Percentiles rank a stretch among this genome's conserved stretches.
phyloP scores from a whole-genome alignment of 176 grass and related monocot species.

The Eragrostis nindensis region DNA sequence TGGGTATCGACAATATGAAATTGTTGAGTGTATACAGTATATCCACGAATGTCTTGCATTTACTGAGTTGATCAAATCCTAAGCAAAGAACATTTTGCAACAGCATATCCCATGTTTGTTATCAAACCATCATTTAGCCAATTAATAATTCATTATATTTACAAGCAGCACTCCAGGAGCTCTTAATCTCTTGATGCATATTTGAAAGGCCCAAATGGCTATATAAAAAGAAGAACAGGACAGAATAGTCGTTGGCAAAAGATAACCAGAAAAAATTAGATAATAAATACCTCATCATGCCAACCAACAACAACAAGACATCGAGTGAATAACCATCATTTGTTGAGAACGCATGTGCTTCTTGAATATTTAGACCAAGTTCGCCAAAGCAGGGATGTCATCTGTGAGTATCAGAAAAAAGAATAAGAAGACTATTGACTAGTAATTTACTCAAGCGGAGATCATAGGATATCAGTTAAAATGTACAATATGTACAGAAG shows the following conservation, averaged over 20 bases:
- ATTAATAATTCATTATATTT: not conserved
- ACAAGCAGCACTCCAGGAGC: not conserved
- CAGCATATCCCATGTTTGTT: not conserved
- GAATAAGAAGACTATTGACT: not conserved
- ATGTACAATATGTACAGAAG: not conserved
- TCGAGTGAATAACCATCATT: constrained; percentile 97
- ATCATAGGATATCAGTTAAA: constrained; percentile 23
- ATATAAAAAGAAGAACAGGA: constrained; percentile 16
- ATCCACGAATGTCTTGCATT: not conserved
- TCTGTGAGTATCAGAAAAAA: constrained; percentile 53
- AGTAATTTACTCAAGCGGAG: constrained; percentile 8
- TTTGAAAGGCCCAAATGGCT: constrained; percentile 15
- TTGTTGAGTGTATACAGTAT: not conserved
- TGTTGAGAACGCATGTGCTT: constrained; percentile 99
- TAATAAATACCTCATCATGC: constrained; percentile 76
- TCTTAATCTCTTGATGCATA: not conserved
- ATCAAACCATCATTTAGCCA: not conserved
- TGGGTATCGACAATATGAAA: no score
- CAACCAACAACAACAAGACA: constrained; percentile 98
- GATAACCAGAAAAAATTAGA: constrained; percentile 9
- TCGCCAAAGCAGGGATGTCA: constrained; percentile 90
- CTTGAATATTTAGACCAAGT: constrained; percentile 98
- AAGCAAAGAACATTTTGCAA: not conserved
- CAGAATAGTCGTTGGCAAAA: not conserved
- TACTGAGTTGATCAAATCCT: not conserved